Conservation (phyloP, 2,329 filamentous ascomycete species). For the Phoma sp. region DNA sequence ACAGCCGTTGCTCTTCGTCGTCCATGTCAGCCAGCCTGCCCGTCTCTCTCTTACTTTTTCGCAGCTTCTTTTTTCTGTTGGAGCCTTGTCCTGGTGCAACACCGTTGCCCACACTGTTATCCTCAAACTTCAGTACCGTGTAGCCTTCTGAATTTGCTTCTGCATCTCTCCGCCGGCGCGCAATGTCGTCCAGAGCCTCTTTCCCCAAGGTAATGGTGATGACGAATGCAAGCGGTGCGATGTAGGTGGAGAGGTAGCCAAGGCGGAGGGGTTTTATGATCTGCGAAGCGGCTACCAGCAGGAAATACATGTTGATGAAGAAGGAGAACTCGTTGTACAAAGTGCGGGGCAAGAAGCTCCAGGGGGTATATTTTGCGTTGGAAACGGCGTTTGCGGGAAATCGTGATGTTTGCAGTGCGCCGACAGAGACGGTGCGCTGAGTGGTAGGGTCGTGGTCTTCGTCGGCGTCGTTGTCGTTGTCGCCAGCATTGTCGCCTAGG, state of each 20-base stretch:
- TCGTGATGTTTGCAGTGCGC: slow-evolving; percentile 72
- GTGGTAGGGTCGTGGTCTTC: slow-evolving; percentile 66
- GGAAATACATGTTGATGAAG: slow-evolving; percentile 99
- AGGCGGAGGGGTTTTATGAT: slow-evolving; percentile 88
- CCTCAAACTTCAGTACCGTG: slow-evolving; percentile 74
- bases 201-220: slow-evolving; percentile 92
- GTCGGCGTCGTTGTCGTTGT: slow-evolving; percentile 54
- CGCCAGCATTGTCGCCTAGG: slow-evolving; percentile 34
- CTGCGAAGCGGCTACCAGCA: slow-evolving; percentile 93
- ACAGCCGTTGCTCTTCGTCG: slow-evolving; percentile 67
- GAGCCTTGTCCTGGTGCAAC: slow-evolving; percentile 40
- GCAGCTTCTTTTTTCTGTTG: slow-evolving; percentile 39
- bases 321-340: slow-evolving; percentile 99
- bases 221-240: slow-evolving; percentile 91
- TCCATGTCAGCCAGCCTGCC: slow-evolving; percentile 68
- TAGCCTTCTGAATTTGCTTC: slow-evolving; percentile 95
- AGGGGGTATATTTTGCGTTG: slow-evolving; percentile 96
- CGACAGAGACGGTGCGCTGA: slow-evolving; percentile 77
- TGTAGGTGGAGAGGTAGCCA: slow-evolving; percentile 92
- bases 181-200: slow-evolving; percentile 93
- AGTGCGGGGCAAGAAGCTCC: slow-evolving; percentile 91
- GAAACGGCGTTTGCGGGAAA: slow-evolving; percentile 93
- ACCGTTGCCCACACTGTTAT: slow-evolving; percentile 53
- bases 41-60: slow-evolving; percentile 46
- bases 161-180: slow-evolving; percentile 80